These are phyloP conservation scores for Chlorella vulgaris DNA, from an alignment of 139 green algal species.

Conservation along the genomic window DNA sequence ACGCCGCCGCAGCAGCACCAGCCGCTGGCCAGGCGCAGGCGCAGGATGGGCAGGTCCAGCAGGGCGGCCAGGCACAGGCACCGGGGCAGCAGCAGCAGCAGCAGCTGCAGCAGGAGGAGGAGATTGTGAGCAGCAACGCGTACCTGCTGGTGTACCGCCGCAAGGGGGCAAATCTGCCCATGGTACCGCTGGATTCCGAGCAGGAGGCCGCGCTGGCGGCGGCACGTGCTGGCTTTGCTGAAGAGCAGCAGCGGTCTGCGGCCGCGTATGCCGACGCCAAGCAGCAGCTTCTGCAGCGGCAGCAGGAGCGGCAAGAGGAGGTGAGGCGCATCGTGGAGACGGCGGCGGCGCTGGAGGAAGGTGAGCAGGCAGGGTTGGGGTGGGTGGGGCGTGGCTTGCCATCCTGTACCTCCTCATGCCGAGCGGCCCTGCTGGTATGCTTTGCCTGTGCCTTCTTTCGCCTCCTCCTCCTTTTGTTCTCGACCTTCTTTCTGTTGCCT, in stretches of 20 bases:
- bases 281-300: neutral
- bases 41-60: no score
- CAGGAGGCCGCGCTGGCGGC: slow-evolving; percentile 13
- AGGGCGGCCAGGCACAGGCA: neutral
- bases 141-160: slow-evolving; percentile 83
- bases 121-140: slow-evolving; percentile 62
- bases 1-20: neutral
- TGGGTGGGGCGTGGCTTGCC: no score
- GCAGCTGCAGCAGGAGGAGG: slow-evolving; percentile 16
- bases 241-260: neutral
- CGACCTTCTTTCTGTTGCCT: neutral
- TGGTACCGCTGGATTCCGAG: neutral
- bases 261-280: slow-evolving; percentile 29
- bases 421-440: no score
- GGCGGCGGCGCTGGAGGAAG: slow-evolving; percentile 23
- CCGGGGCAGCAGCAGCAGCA: neutral
- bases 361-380: slow-evolving; percentile 4
- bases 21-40: neutral
- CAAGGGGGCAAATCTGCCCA: slow-evolving; percentile 20
- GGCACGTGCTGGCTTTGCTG: neutral
- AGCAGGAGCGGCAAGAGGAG: slow-evolving; percentile 26
- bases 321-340: slow-evolving; percentile 47
- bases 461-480: no score
- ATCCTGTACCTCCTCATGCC: no score
- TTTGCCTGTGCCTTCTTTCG: no score